Evolutionary conservation across 2,329 filamentous ascomycete species (phyloP), one percentile per base, ranked within the genome.

Genomic region (Fusarium camptoceras): DNA sequence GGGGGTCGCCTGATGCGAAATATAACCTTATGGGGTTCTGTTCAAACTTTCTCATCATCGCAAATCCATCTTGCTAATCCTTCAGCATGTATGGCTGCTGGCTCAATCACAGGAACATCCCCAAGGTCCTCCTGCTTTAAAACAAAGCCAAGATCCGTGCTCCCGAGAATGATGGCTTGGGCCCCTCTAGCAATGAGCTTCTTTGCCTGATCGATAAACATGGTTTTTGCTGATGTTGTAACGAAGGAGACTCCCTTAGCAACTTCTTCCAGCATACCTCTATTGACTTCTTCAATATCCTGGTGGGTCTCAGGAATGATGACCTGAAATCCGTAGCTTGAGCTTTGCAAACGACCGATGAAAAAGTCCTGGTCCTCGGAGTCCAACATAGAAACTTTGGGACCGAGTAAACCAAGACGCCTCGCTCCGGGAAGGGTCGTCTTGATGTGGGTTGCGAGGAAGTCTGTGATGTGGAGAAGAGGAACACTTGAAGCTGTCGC

Each of bases 201-300:
- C 2, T 41, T 41, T 2, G 53, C 57, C 6, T 58, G 31, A 2
- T 16, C 0, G 9, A 31, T 18, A 5, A 59, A 59, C 51, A 59
- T 59, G 6, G 10, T 22, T 16, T 15, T 57, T 2, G 57, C 58
- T 11, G 25, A 18, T 9, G 30, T 22, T 6, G 15, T 47, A 15
- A 59, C 51, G 5, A 15, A 47, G 1, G 25, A 27, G 11, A 30
- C 15, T 2, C 53, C 57, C 5, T 58, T 59, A 2, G 51, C 57
- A 15, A 59, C 57, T n/a, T 59, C 57, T 4, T 59, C 31, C 2
- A 59, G 25, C 53, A 59, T 59, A 14, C 51, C 57, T 12, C 5
- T 31, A 1, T 57, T 59, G 0, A 59, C 51, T 10, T 57, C 53
- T 8, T 59, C 57, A 5, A 59, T 24, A 7, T 58, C 53, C 34